These are phyloP conservation scores for Ophiostoma australiae DNA, from an alignment of 2,329 filamentous ascomycete genomes.

Conservation along the genomic window DNA sequence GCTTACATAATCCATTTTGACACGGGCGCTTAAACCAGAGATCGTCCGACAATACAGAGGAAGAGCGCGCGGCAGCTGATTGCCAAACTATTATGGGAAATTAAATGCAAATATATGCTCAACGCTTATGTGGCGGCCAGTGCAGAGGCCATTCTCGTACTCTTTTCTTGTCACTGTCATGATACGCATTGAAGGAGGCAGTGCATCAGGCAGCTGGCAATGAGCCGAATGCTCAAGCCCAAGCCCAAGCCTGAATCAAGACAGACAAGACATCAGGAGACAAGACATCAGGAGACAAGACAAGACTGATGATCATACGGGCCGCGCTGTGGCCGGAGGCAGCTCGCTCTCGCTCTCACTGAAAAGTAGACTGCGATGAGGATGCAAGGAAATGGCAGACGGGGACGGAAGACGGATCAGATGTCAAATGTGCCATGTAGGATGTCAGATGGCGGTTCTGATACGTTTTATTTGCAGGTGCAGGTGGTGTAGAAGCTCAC, in stretches of 20 bases:
- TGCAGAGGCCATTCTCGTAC: background rate
- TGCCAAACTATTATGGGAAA: background rate
- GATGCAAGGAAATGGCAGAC: background rate
- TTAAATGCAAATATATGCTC: background rate
- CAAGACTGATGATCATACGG: background rate
- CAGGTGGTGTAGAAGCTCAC: background rate
- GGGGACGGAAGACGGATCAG: background rate
- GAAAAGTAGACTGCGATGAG: background rate
- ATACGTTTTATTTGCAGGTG: background rate
- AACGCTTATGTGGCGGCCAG: background rate
- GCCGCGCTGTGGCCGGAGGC: background rate
- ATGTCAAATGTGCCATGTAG: background rate
- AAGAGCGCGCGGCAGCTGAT: background rate
- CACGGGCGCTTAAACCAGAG: background rate
- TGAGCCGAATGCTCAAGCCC: background rate
- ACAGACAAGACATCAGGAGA: background rate
- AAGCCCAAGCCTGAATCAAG: background rate
- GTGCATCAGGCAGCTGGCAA: conserved; percentile 2
- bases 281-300: background rate
- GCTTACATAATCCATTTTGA: background rate
- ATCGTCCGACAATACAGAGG: too few species aligned
- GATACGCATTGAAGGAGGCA: background rate
- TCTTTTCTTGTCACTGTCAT: background rate
- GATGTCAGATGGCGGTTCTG: conserved; percentile 2
- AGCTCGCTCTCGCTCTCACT: background rate